phyloP scores from a whole-genome alignment of 1,139 yeast species.

The Geotrichum candidum region DNA sequence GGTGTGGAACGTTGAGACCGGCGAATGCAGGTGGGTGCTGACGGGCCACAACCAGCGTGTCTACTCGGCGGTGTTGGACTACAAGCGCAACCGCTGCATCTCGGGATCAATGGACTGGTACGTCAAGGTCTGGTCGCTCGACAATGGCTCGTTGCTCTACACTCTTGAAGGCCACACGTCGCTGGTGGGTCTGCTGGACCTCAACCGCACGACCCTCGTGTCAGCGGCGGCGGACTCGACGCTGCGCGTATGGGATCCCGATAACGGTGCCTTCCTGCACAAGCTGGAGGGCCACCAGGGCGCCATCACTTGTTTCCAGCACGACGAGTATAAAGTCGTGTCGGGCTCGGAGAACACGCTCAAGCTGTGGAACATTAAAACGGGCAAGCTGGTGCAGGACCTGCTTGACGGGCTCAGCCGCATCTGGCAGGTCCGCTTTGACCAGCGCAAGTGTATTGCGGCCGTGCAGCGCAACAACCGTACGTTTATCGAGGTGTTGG shows the following conservation, averaged over 20 bases:
- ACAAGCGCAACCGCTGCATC: conserved; percentile 67
- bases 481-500: conserved; percentile 73
- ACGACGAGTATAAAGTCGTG: conserved; percentile 75
- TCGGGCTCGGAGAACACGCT: conserved; percentile 85
- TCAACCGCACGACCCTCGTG: conserved; percentile 73
- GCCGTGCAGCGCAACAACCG: conserved; percentile 78
- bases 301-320: conserved; percentile 91
- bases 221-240: conserved; percentile 97
- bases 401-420: conserved; percentile 68
- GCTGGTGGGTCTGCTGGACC: conserved; percentile 77
- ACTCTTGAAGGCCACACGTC: conserved; percentile 82
- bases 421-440: conserved; percentile 93
- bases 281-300: conserved; percentile 79
- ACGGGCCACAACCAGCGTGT: conserved; percentile 84
- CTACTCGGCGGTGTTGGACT: conserved; percentile 79
- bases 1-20: conserved; percentile 33
- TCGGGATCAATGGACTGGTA: conserved; percentile 91
- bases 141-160: conserved; percentile 59
- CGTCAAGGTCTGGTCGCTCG: conserved; percentile 84
- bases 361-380: conserved; percentile 75
- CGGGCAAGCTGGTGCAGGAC: conserved; percentile 72
- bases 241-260: conserved; percentile 87
- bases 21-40: conserved; percentile 65
- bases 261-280: conserved; percentile 59
- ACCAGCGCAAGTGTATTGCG: conserved; percentile 77